These are phyloP conservation scores for Ophiostoma australiae DNA, from an alignment of 2,329 filamentous ascomycete genomes.

Conservation along the genomic window DNA sequence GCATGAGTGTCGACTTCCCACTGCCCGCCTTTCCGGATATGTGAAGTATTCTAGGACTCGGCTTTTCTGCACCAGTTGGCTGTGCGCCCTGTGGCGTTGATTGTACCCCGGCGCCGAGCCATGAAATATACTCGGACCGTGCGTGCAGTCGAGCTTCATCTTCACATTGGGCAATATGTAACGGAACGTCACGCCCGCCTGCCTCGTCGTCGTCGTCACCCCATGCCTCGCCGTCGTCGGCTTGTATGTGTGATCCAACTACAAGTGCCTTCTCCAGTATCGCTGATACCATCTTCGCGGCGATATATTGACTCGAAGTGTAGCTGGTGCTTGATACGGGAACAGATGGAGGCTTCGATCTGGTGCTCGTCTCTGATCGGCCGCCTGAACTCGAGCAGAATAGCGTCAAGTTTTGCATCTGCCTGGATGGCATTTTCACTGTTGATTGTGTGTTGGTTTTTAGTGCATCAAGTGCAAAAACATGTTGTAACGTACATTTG, in stretches of 20 bases:
- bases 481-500: background rate
- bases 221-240: background rate
- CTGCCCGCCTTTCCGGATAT: slow-evolving; percentile 1
- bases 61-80: background rate
- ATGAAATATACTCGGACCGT: background rate
- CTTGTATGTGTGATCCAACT: background rate
- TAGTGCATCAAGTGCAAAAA: background rate
- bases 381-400: background rate
- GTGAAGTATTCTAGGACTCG: background rate
- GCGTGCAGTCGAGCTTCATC: background rate
- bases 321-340: slow-evolving; percentile 1
- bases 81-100: background rate
- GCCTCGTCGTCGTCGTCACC: background rate
- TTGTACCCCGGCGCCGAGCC: background rate
- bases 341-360: background rate
- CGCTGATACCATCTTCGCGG: background rate
- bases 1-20: slow-evolving; percentile 8
- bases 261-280: background rate
- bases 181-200: background rate
- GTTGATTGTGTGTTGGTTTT: background rate
- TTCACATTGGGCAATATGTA: background rate
- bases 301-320: background rate
- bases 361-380: slow-evolving; percentile 1
- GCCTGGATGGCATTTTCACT: background rate
- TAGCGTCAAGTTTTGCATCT: background rate